Evolutionary conservation across 1,284 basidiomycete genomes (phyloP), one percentile per base, ranked within the genome.

Genomic region (Cutaneotrichosporon sp.): DNA sequence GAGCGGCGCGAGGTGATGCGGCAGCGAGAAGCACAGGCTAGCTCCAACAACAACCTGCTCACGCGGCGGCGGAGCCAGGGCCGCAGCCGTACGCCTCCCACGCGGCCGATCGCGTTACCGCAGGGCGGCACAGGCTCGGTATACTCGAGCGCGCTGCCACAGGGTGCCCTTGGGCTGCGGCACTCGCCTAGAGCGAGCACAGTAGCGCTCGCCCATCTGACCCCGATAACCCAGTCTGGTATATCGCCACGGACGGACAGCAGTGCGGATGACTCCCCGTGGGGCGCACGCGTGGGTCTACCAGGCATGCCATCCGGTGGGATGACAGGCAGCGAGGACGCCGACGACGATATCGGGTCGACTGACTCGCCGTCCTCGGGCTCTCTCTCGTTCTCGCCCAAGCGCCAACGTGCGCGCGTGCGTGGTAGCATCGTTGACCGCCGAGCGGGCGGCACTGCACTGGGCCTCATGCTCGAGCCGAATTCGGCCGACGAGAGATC

Each of bases 341-440:
- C 65, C 7, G 71, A 73, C 53, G 71, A 70, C 53, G 69, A 71
- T 46, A 60, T 64, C 18, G 66, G 68, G 14, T 46, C 47, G 23
- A 60, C 53, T 17, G 61, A 65, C 45, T 69, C 66, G n/a, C 63
- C 64, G 30, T 70, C 68, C 3, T 65, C 63, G 1, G 71, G 64
- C 7, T 65, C 62, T 4, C 40, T 73, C 10, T 61, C 64, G 1
- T 73, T 73, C 50, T 60, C 58, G n/a, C 63, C 71, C 2, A 69
- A 69, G 40, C 53, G 60, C 5, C 43, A 39, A 4, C 48, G 48
- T 21, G 39, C 41, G 30, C 40, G 46, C 1, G n/a, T 34, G 21
- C 26, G 46, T n/a, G 14, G n/a, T n/a, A n/a, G 7, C 26, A 43
- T 34, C 10, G 12, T 10, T n/a, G 33, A 42, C 17, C 33, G 41